Evolutionary conservation across 257 asterid species (phyloP).

Genomic region (Nicotiana paniculata): DNA sequence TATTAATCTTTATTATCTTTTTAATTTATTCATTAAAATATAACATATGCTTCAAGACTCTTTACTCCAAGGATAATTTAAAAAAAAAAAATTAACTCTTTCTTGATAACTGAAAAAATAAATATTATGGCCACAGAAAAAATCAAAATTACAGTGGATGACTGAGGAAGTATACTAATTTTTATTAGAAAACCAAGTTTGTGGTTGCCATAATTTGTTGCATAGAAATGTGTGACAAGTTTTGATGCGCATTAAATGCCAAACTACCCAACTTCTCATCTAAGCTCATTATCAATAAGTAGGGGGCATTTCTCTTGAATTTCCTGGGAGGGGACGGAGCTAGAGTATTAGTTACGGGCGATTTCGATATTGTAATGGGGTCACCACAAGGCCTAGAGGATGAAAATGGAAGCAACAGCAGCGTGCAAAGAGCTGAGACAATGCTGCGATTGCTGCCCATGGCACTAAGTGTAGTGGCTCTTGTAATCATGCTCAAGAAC

Average conservation of each 20-base stretch:
- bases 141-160: no score
- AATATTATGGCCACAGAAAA: no score
- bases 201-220: not conserved
- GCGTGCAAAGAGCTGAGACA: constrained; percentile 50
- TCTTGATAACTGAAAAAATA: no score
- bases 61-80: no score
- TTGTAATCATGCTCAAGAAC: constrained; percentile 74
- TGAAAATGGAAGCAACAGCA: constrained; percentile 34
- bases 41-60: no score
- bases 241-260: constrained; percentile 56
- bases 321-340: not conserved
- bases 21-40: no score
- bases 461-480: constrained; percentile 64
- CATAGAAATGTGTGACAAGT: constrained; percentile 48
- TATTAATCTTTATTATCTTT: no score
- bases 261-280: constrained; percentile 31
- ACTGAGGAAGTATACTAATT: no score
- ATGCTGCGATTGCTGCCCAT: constrained; percentile 63
- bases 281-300: constrained; percentile 29
- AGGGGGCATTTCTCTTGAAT: not conserved
- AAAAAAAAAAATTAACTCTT: no score
- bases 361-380: no score
- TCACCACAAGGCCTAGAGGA: not conserved
- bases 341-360: no score
- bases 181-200: no score